These are phyloP conservation scores for Pyricularia pennisetigena DNA, from an alignment of 2,329 filamentous ascomycete genomes.

Conservation along the genomic window DNA sequence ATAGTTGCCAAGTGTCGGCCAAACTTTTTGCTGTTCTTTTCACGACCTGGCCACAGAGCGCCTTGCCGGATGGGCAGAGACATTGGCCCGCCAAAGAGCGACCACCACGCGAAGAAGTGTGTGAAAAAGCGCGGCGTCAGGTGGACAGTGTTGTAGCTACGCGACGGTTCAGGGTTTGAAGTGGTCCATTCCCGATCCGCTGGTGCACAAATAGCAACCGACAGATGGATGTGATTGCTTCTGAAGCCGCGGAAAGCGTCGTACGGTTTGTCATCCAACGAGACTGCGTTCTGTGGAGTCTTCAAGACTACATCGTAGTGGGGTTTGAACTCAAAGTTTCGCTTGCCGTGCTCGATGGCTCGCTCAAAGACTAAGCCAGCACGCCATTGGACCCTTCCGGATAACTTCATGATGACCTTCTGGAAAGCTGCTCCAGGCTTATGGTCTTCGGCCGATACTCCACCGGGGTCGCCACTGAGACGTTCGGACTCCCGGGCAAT, in stretches of 20 bases:
- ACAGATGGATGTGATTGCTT: slow-evolving; percentile 93
- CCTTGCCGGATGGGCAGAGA: slow-evolving; percentile 92
- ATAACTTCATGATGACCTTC: slow-evolving; percentile 98
- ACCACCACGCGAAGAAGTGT: slow-evolving; percentile 98
- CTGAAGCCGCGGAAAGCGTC: slow-evolving; percentile 97
- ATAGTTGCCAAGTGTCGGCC: slow-evolving; percentile 94
- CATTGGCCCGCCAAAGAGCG: slow-evolving; percentile 88
- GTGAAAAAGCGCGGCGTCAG: slow-evolving; percentile 94
- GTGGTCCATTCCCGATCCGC: slow-evolving; percentile 79
- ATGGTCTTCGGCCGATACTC: slow-evolving; percentile 50
- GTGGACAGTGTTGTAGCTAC: slow-evolving; percentile 94
- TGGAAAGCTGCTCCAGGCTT: slow-evolving; percentile 81
- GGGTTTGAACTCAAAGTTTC: slow-evolving; percentile 81
- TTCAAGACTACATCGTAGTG: slow-evolving; percentile 88
- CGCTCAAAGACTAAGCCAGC: slow-evolving; percentile 88
- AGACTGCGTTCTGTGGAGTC: slow-evolving; percentile 63
- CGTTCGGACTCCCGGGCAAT: slow-evolving; percentile 62
- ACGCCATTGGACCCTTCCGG: slow-evolving; percentile 89
- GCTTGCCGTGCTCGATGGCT: slow-evolving; percentile 58
- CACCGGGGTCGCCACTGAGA: slow-evolving; percentile 43
- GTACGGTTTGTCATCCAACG: slow-evolving; percentile 48
- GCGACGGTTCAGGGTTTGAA: slow-evolving; percentile 62
- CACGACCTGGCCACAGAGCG: slow-evolving; percentile 77
- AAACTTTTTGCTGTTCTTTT: slow-evolving; percentile 98
- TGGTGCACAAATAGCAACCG: slow-evolving; percentile 81